These are phyloP conservation scores for Petunia hybrid DNA, from an alignment of 305 asterid genomes.

Conservation along the genomic window DNA sequence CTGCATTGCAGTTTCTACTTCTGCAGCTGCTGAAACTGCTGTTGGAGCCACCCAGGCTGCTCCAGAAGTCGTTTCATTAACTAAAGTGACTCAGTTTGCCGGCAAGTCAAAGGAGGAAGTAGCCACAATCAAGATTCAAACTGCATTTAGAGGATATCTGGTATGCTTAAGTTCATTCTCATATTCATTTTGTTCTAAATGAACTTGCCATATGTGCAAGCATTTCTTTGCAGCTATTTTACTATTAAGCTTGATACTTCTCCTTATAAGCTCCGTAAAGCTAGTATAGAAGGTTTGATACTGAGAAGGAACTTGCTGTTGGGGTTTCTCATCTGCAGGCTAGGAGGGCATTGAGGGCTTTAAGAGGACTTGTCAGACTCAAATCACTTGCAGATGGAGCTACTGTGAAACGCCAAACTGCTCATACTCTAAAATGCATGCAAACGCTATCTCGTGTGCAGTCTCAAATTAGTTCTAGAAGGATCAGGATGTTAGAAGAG, in stretches of 20 bases:
- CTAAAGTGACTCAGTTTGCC: slow-evolving; percentile 50
- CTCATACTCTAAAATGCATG: slow-evolving; percentile 82
- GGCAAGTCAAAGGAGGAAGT: slow-evolving; percentile 84
- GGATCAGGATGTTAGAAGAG: slow-evolving; percentile 64
- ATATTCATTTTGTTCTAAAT: background rate
- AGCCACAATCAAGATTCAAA: slow-evolving; percentile 84
- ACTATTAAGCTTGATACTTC: background rate
- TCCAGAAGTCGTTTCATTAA: slow-evolving; percentile 60
- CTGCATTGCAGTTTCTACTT: slow-evolving; percentile 70
- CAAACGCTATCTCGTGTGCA: slow-evolving; percentile 89
- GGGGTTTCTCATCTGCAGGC: slow-evolving; percentile 63
- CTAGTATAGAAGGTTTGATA: background rate
- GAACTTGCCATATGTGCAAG: background rate
- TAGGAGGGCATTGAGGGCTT: slow-evolving; percentile 83
- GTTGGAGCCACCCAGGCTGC: slow-evolving; percentile 72
- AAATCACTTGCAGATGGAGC: slow-evolving; percentile 87
- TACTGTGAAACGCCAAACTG: slow-evolving; percentile 82
- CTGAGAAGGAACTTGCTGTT: background rate
- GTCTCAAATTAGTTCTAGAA: slow-evolving; percentile 65
- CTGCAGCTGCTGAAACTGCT: slow-evolving; percentile 74
- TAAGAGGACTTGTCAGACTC: slow-evolving; percentile 90
- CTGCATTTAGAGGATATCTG: slow-evolving; percentile 91
- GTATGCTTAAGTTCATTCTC: slow-evolving; percentile 42
- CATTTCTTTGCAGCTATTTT: background rate
- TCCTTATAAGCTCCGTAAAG: slow-evolving; percentile 11